Conservation (phyloP, 768 basidiomycete genomes). For the Mycena floridula region DNA sequence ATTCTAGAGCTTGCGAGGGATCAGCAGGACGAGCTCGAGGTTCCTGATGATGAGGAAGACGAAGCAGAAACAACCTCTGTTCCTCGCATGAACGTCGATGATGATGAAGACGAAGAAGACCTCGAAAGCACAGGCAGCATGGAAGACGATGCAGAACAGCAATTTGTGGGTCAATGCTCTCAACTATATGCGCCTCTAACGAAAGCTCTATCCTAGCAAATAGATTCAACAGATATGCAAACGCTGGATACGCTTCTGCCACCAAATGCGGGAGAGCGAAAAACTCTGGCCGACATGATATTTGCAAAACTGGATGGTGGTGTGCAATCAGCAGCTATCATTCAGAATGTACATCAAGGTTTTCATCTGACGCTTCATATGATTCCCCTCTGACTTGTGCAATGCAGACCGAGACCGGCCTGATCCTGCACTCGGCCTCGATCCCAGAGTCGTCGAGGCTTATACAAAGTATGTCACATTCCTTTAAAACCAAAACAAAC, state of each 20-base stretch:
- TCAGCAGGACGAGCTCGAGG: constrained; percentile 86
- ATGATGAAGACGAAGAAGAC: constrained; percentile 49
- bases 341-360: constrained; percentile 61
- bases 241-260: constrained; percentile 80
- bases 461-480: constrained; percentile 73
- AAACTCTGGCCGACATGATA: constrained; percentile 94
- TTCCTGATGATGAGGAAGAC: constrained; percentile 53
- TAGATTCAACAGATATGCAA: constrained; percentile 86
- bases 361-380: constrained; percentile 8
- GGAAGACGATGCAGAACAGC: constrained; percentile 41
- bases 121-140: constrained; percentile 43
- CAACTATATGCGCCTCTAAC: constrained; percentile 7
- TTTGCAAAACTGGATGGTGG: constrained; percentile 79
- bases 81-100: constrained; percentile 10
- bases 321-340: constrained; percentile 47
- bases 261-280: constrained; percentile 64
- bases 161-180: constrained; percentile 39
- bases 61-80: constrained; percentile 24
- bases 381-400: neutral
- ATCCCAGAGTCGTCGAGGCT: constrained; percentile 88
- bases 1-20: constrained; percentile 91
- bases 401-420: constrained; percentile 43
- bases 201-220: constrained; percentile 55
- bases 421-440: constrained; percentile 83
- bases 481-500: neutral